Conservation (phyloP, 768 basidiomycete genomes). For the Coprinellus micaceus region DNA sequence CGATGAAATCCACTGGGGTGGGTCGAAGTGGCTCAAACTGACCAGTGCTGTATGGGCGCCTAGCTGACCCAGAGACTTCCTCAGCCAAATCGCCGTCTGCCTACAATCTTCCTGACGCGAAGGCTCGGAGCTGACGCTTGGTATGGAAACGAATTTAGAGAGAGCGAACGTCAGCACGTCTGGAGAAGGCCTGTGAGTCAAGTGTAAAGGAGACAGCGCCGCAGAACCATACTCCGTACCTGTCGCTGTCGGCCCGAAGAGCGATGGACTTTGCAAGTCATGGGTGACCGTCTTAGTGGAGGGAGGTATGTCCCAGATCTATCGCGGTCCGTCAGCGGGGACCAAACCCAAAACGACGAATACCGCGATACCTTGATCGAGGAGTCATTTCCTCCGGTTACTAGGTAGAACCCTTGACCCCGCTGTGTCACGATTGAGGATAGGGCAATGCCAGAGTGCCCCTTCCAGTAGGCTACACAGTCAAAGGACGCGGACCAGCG, state of each 20-base stretch:
- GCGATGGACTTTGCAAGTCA: conserved; percentile 7
- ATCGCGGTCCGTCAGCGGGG: background rate
- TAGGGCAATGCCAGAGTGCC: conserved; percentile 77
- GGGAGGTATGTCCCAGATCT: conserved; percentile 56
- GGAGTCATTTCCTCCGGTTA: conserved; percentile 86
- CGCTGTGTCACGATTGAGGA: conserved; percentile 62
- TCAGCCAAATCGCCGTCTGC: conserved; percentile 90
- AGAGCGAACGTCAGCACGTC: conserved; percentile 78
- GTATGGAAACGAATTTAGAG: conserved; percentile 82
- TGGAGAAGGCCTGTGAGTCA: conserved; percentile 16
- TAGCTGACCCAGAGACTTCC: conserved; percentile 82
- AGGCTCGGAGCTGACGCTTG: conserved; percentile 73
- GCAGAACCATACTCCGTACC: background rate
- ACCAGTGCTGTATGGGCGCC: conserved; percentile 82
- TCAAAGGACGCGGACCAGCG: conserved; percentile 84
- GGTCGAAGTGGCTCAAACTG: conserved; percentile 17
- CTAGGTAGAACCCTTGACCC: conserved; percentile 30
- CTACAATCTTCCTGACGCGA: conserved; percentile 81
- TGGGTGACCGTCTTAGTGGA: conserved; percentile 21
- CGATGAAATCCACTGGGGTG: background rate
- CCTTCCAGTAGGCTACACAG: conserved; percentile 78
- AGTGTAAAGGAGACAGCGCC: background rate
- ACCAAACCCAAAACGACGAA: too few relatives aligned
- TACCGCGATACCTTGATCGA: conserved; percentile 66
- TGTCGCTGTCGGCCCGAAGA: conserved; percentile 5